A percentile compares a stretch with the other conserved stretches of the same genome.
These are phyloP conservation scores for Prunus persica DNA, from an alignment of 306 rosid genomes.

Conservation along the genomic window DNA sequence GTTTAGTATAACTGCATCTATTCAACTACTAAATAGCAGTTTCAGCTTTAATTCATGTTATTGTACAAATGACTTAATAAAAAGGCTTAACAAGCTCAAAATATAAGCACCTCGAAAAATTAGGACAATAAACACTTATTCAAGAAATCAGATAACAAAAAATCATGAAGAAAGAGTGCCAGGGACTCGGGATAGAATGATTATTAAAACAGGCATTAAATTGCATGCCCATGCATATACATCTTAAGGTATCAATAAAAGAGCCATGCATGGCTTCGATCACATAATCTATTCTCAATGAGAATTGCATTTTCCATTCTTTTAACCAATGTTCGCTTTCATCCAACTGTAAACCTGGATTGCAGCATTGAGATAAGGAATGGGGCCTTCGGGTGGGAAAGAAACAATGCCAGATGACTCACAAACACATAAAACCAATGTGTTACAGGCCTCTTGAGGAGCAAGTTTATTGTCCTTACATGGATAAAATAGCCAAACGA, in stretches of 20 bases:
- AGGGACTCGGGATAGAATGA: not conserved
- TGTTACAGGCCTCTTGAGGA: not conserved
- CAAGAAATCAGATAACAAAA: not conserved
- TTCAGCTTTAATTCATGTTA: not conserved
- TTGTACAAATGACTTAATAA: not conserved
- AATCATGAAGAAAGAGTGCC: not conserved
- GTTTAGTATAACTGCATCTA: not conserved
- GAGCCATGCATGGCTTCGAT: not conserved
- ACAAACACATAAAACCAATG: not conserved
- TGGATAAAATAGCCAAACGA: not conserved
- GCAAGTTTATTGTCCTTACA: not conserved
- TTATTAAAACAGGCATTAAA: not conserved
- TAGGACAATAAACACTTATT: not conserved
- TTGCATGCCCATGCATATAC: not conserved
- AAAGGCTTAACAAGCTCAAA: not conserved
- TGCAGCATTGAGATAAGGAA: not conserved
- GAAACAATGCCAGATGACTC: not conserved
- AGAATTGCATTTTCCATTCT: not conserved
- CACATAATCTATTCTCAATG: not conserved
- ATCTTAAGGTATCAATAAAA: not conserved
- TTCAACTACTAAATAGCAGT: not conserved
- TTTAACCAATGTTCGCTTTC: not conserved
- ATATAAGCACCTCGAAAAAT: not conserved
- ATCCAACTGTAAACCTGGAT: not conserved
- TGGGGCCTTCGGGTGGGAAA: not conserved